Evolutionary conservation across 1,284 basidiomycete species (phyloP), one percentile per base, ranked within the genome.

Genomic region (Cryptococcus jaspeensis): DNA sequence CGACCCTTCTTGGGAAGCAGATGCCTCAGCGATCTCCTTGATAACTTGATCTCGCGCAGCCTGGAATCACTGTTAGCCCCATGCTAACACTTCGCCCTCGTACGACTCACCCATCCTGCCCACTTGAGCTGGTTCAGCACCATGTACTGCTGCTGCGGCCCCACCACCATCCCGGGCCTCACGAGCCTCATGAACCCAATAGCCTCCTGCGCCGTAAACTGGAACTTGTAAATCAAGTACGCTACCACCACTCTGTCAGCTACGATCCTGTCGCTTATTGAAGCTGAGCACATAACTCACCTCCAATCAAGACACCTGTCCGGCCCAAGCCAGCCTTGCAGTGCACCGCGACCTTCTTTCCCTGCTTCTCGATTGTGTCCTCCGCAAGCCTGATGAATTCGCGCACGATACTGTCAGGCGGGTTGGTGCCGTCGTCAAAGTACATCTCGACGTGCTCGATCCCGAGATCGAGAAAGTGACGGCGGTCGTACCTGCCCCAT

Each of bases 151-250:
- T 86, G 82, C 56, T 83, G 81, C 12, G 80, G 79, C 7, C 94
- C 94, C 38, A 98, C 94, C 15, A 98, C 94, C 74, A 92, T 93
- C 2, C 77, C 77, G 0, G 95, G 96, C 42, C 95, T 86, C 61
- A 97, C 87, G 63, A 99, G 89, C 22, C 96, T 87, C 96, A 99
- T 99, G 78, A 93, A 98, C 0, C 89, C 96, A 60, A 99, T 99
- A 9, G 88, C 94, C 79, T 99, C 96, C 55, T 87, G 86, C 0
- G 95, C 94, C n/a, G 92, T 92, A 73, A 99, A 99, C n/a, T 90
- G 90, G 71, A 98, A 94, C 79, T 96, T 97, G 90, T 96, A 99
- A 65, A 97, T 90, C 55, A 99, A 83, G 81, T 98, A 99, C 3
- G 96, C 96, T 79, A 59, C 15, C 41, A 22, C 12, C 15, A 45